Evolutionary conservation across 2,329 filamentous ascomycete species (phyloP).

Genomic region (Fusarium cyanostomum): DNA sequence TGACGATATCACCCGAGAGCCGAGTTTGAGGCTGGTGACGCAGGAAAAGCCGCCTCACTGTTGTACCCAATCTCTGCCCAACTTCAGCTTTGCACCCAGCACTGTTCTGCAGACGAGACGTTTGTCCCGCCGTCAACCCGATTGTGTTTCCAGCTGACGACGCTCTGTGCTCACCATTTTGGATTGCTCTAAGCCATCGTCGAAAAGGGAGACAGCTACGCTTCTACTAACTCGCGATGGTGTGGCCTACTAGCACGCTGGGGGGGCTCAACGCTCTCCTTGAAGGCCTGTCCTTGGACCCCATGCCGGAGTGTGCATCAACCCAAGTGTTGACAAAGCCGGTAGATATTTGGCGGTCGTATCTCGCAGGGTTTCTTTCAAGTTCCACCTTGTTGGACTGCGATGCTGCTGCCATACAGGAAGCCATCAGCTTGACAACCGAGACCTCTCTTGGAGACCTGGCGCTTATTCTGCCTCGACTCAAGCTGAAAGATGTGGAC

Average conservation of each 20-base stretch:
- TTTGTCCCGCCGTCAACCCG: not conserved
- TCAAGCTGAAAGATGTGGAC: conserved; percentile 15
- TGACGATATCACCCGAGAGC: not conserved
- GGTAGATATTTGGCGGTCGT: conserved; percentile 25
- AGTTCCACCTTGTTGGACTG: conserved; percentile 6
- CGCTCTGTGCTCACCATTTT: not conserved
- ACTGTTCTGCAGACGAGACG: not conserved
- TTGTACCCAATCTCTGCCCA: conserved; percentile 9
- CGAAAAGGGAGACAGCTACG: not conserved
- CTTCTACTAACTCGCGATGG: not conserved
- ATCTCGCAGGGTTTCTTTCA: conserved; percentile 12
- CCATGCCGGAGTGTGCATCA: conserved; percentile 11
- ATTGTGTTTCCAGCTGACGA: not conserved
- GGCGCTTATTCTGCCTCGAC: conserved; percentile 20
- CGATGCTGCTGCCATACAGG: conserved; percentile 14
- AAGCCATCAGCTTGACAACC: conserved; percentile 22
- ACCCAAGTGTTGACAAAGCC: conserved; percentile 14
- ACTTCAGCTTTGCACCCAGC: not conserved
- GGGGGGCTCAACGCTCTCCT: conserved; percentile 13
- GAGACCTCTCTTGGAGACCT: conserved; percentile 26
- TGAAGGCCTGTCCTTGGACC: conserved; percentile 12
- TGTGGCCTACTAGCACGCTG: conserved; percentile 5
- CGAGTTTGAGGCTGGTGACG: not conserved
- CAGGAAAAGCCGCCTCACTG: not conserved
- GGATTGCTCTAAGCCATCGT: not conserved